Evolutionary conservation across 345 rosid genomes (phyloP).

Genomic region (Boechera retrofracta): DNA sequence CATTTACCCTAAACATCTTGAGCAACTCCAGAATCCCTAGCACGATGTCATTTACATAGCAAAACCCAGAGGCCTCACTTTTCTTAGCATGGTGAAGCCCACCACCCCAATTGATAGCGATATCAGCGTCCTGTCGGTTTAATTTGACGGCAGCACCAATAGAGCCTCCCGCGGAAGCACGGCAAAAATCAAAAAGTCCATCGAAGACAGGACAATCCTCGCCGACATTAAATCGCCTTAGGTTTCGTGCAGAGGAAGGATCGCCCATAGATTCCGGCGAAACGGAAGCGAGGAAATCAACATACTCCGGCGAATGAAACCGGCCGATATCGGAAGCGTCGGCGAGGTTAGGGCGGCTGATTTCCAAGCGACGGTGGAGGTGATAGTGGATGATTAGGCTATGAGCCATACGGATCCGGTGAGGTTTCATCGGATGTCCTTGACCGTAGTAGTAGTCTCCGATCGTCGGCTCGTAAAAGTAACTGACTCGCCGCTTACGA

Average conservation of each 20-base stretch:
- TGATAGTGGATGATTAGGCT: slow-evolving; percentile 82
- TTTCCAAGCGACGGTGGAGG: slow-evolving; percentile 95
- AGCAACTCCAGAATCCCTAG: slow-evolving; percentile 95
- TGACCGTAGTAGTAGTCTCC: slow-evolving; percentile 98
- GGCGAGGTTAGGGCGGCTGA: slow-evolving; percentile 92
- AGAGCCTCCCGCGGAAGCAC: slow-evolving; percentile 97
- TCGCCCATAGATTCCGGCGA: slow-evolving; percentile 66
- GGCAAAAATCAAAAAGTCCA: slow-evolving; percentile 88
- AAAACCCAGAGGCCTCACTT: slow-evolving; percentile 97
- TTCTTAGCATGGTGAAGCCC: slow-evolving; percentile 98
- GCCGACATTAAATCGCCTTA: slow-evolving; percentile 92
- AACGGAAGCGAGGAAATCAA: slow-evolving; percentile 78
- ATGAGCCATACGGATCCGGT: slow-evolving; percentile 98
- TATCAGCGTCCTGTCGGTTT: slow-evolving; percentile 85
- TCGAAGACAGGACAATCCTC: slow-evolving; percentile 86
- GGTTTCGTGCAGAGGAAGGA: slow-evolving; percentile 57
- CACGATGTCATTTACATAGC: slow-evolving; percentile 94
- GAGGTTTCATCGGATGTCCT: slow-evolving; percentile 99
- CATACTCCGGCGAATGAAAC: slow-evolving; percentile 87
- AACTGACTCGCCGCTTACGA: slow-evolving; percentile 81
- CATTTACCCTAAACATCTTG: slow-evolving; percentile 82
- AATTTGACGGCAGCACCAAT: slow-evolving; percentile 94
- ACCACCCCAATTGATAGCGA: slow-evolving; percentile 97
- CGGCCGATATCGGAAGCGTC: slow-evolving; percentile 69
- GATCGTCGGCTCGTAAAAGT: slow-evolving; percentile 97